Percentiles rank a stretch among this genome's conserved stretches.
phyloP scores from a whole-genome alignment of 2,329 filamentous ascomycete genomes.

The Cephalotrichum gorgonifer region DNA sequence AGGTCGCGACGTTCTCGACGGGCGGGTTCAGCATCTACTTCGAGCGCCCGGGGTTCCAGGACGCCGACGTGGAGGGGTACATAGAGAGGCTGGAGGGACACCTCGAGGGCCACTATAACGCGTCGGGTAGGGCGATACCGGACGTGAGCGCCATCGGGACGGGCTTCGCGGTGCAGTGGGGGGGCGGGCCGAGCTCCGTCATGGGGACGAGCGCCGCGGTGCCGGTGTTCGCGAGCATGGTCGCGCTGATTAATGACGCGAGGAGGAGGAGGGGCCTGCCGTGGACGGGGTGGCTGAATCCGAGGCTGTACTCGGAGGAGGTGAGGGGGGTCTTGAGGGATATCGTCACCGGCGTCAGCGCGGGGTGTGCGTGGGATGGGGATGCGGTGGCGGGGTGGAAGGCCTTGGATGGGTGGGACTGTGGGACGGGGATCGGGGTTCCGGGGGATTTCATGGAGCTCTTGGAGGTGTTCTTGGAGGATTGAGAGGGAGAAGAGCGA shows the following conservation, averaged over 20 bases:
- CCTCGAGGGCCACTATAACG: conserved; percentile 33
- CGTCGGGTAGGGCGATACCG: conserved; percentile 34
- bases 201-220: conserved; percentile 41
- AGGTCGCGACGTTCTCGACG: conserved; percentile 32
- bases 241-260: conserved; percentile 44
- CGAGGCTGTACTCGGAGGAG: conserved; percentile 29
- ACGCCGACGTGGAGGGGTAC: conserved; percentile 26
- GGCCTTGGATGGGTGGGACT: conserved; percentile 33
- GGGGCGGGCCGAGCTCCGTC: conserved; percentile 16
- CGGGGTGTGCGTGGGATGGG: conserved; percentile 24
- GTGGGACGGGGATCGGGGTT: conserved; percentile 38
- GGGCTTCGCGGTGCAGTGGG: conserved; percentile 34
- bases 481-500: background rate
- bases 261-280: conserved; percentile 36
- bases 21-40: conserved; percentile 46
- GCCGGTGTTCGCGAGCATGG: conserved; percentile 42
- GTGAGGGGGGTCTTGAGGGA: conserved; percentile 29
- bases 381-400: conserved; percentile 29
- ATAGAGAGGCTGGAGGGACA: conserved; percentile 26
- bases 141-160: conserved; percentile 46
- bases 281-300: conserved; percentile 44
- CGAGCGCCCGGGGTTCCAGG: conserved; percentile 33
- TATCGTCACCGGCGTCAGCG: conserved; percentile 26
- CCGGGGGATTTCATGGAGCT: conserved; percentile 29
- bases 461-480: conserved; percentile 17